A percentile compares a stretch with the other conserved stretches of the same genome.
These are phyloP conservation scores for Aspergillus olivimuriae DNA, from an alignment of 495 filamentous ascomycete genomes.

Conservation along the genomic window DNA sequence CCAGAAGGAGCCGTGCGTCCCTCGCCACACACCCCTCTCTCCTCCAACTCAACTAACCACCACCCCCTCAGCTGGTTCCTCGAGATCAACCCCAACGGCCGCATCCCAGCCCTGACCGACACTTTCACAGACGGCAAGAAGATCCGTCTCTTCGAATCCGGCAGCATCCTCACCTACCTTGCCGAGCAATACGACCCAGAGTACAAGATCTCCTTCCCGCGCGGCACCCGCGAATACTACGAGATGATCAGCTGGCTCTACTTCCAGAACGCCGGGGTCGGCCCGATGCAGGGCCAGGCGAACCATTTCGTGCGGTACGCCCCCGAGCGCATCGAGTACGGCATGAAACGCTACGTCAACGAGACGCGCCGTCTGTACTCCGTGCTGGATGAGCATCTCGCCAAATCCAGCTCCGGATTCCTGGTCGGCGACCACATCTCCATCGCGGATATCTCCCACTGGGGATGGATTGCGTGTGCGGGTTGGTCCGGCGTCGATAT, in stretches of 20 bases:
- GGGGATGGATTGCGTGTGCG: conserved; percentile 62
- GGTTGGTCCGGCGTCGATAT: conserved; percentile 72
- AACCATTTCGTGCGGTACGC: conserved; percentile 89
- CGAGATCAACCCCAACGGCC: conserved; percentile 89
- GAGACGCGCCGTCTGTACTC: conserved; percentile 78
- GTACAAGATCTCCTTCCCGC: conserved; percentile 77
- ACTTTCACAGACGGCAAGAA: conserved; percentile 61
- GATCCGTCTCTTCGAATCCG: conserved; percentile 78
- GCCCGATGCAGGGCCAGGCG: conserved; percentile 90
- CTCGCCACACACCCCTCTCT: background rate
- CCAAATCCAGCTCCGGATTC: conserved; percentile 56
- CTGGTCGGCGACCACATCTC: conserved; percentile 75
- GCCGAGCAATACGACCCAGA: conserved; percentile 74
- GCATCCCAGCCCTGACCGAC: conserved; percentile 89
- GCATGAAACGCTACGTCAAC: conserved; percentile 72
- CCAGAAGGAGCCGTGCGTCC: conserved; percentile 69
- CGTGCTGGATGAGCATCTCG: conserved; percentile 69
- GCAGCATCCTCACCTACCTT: conserved; percentile 82
- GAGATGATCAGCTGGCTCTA: conserved; percentile 76
- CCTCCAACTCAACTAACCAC: background rate
- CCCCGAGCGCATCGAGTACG: conserved; percentile 81
- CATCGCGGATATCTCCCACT: conserved; percentile 79
- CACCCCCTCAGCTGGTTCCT: conserved; percentile 61
- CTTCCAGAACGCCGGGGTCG: conserved; percentile 70
- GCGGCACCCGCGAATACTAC: conserved; percentile 67